Conservation (phyloP, 192 early-diverging fungal species). For the Podila epicladia region DNA sequence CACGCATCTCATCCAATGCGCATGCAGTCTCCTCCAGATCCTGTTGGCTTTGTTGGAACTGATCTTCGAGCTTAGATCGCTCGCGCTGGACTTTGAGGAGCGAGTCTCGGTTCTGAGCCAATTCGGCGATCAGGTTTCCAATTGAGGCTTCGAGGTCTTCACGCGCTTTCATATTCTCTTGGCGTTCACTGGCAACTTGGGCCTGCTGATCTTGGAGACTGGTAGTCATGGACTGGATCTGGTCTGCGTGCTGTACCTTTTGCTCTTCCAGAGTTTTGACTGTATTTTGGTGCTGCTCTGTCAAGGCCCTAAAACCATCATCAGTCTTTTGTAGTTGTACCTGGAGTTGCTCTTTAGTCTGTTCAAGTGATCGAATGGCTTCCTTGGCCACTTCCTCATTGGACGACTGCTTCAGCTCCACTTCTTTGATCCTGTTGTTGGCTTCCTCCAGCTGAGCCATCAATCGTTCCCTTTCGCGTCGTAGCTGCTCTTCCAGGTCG, state of each 20-base stretch:
- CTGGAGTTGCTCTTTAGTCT: slow-evolving; percentile 16
- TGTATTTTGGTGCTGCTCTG: background rate
- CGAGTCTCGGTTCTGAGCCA: slow-evolving; percentile 28
- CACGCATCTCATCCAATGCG: slow-evolving; percentile 2
- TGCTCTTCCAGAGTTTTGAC: background rate
- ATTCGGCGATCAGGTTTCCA: slow-evolving; percentile 17
- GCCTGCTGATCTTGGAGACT: slow-evolving; percentile 30
- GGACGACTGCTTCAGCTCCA: slow-evolving; percentile 2
- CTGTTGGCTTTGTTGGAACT: slow-evolving; percentile 17
- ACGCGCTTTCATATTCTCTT: slow-evolving; percentile 12
- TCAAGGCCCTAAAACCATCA: background rate
- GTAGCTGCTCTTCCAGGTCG: slow-evolving; percentile 17
- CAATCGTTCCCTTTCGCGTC: slow-evolving; percentile 14
- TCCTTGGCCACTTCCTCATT: background rate
- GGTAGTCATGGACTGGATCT: slow-evolving; percentile 12
- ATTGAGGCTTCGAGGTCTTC: slow-evolving; percentile 25
- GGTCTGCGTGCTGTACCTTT: background rate
- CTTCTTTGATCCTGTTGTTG: background rate
- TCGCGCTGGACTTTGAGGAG: slow-evolving; percentile 19
- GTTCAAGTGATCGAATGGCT: slow-evolving; percentile 1
- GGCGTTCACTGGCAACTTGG: slow-evolving; percentile 7
- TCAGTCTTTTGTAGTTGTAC: background rate
- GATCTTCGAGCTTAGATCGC: slow-evolving; percentile 3
- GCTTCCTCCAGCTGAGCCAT: slow-evolving; percentile 14
- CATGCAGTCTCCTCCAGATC: slow-evolving; percentile 13